A percentile compares a stretch with the other conserved stretches of the same genome.
These are phyloP conservation scores for Mycena galopus DNA, from an alignment of 768 basidiomycete genomes.

Conservation along the genomic window DNA sequence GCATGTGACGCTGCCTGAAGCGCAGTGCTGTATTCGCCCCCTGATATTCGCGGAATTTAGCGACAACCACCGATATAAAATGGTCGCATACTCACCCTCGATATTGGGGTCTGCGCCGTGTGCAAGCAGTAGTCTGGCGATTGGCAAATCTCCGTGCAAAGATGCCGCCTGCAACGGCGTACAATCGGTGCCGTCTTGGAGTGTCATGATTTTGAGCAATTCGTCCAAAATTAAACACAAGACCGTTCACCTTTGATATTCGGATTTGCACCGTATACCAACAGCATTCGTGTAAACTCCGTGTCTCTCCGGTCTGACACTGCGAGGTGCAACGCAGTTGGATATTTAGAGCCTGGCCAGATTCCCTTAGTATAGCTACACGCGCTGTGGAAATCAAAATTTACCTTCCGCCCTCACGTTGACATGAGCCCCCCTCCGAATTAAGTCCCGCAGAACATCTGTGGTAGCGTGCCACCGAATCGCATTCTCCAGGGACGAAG, in stretches of 20 bases:
- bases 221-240: too few species aligned
- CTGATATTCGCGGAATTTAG: not conserved
- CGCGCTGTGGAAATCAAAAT: not conserved
- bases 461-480: not conserved
- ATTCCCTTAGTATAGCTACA: too few species aligned
- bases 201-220: too few species aligned
- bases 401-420: slow-evolving; percentile 3
- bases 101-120: not conserved
- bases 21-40: not conserved
- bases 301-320: not conserved
- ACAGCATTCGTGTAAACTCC: not conserved
- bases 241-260: not conserved
- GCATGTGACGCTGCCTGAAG: not conserved
- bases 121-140: not conserved
- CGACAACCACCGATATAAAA: not conserved
- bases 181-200: not conserved
- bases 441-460: slow-evolving; percentile 12
- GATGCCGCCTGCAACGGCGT: not conserved
- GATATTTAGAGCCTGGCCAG: not conserved
- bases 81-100: not conserved
- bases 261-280: slow-evolving; percentile 9
- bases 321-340: not conserved
- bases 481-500: not conserved
- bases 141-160: not conserved
- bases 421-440: slow-evolving; percentile 7